Conservation (phyloP, 1,284 basidiomycete genomes). For the Testicularia cyperi region DNA sequence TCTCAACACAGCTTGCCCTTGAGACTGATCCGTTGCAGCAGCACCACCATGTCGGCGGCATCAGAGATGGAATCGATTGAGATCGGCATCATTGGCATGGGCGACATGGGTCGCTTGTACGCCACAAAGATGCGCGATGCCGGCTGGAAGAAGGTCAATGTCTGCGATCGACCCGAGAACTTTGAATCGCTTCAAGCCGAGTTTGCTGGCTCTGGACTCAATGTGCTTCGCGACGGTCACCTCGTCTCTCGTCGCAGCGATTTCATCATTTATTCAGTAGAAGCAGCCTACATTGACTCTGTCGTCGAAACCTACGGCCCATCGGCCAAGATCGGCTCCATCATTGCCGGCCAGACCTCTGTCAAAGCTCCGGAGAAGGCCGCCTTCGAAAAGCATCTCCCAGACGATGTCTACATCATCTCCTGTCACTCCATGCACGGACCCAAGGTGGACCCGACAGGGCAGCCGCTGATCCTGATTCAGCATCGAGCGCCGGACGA, state of each 20-base stretch:
- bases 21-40: no score
- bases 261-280: slow-evolving; percentile 89
- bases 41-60: no score
- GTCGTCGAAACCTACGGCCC: slow-evolving; percentile 89
- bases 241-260: slow-evolving; percentile 80
- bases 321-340: slow-evolving; percentile 86
- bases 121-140: slow-evolving; percentile 73
- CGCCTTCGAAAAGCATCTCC: slow-evolving; percentile 88
- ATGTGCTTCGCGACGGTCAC: slow-evolving; percentile 76
- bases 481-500: slow-evolving; percentile 78
- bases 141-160: slow-evolving; percentile 82
- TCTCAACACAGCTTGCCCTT: no score
- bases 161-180: slow-evolving; percentile 83
- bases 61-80: slow-evolving; percentile 41
- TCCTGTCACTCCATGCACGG: slow-evolving; percentile 95
- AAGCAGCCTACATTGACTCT: slow-evolving; percentile 81
- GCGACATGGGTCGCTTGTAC: slow-evolving; percentile 91
- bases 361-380: slow-evolving; percentile 90
- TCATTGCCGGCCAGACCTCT: slow-evolving; percentile 92
- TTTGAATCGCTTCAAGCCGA: slow-evolving; percentile 70
- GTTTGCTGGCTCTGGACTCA: slow-evolving; percentile 69
- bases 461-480: slow-evolving; percentile 91
- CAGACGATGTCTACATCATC: slow-evolving; percentile 81
- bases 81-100: slow-evolving; percentile 63
- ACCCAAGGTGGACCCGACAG: slow-evolving; percentile 83